Base-by-base conservation (phyloP, 495 filamentous ascomycete genomes). In the Tetracladium setigerum region DNA sequence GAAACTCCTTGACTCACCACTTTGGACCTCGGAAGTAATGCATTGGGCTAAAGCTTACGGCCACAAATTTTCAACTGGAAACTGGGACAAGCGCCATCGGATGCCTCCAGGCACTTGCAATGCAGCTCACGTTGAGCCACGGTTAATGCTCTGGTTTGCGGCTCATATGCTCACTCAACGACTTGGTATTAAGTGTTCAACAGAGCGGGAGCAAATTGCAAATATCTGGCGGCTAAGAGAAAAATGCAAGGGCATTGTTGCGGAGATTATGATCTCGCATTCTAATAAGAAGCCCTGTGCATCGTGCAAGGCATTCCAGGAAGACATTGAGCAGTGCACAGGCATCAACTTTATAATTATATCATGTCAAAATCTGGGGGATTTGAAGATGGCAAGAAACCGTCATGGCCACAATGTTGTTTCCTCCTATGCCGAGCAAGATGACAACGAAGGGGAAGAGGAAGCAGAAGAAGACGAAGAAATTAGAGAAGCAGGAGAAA, bases 61-160 rank as follows among this genome's bases (percentile, higher is more conserved):
- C 7, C 7, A 27, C 7, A 27, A 3, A 7, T 27, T 27, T 27
- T 7, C 22, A 7, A 27, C 3, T 27, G 7, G 22, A 3, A 27
- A 7, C 3, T 27, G 22, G 22, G 3, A 7, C 7, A 27, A 27
- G 22, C 3, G 22, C 7, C 22, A 3, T 27, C 22, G 3, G 3
- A 3, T 7, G 3, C 22, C 22, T 27, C 22, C 22, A 27, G 34
- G 34, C 13, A 36, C 13, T 3, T 3, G 9, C 5, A 3, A 36
- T 16, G 47, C 47, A 4, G 11, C 2, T 6, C 47, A 50, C 38
- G 35, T 44, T 10, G 47, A 50, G 34, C 31, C 40, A 27, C 27
- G 30, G 22, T 19, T 50, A 2, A 50, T 50, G 47, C 8, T 50
- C 4, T 44, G 19, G 12, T 37, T 39, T 19, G 40, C 40, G 14